Conservation (phyloP, 2,329 filamentous ascomycete species). For the Fusarium sp. region DNA sequence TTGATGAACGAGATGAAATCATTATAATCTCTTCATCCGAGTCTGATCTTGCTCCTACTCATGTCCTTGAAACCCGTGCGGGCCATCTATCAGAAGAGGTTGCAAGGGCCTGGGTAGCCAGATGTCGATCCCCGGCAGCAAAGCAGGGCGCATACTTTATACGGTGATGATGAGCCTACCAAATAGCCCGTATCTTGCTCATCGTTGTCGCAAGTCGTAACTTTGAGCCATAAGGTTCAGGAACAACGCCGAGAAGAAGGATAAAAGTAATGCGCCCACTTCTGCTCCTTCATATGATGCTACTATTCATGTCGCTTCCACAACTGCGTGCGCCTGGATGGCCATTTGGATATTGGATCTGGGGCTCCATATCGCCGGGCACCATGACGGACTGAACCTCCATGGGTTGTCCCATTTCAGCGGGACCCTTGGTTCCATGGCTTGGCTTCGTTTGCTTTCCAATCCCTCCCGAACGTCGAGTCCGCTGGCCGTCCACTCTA, state of each 20-base stretch:
- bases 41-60: conserved; percentile 22
- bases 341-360: conserved; percentile 19
- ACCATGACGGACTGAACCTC: conserved; percentile 30
- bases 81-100: conserved; percentile 38
- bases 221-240: conserved; percentile 23
- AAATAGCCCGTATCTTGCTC: conserved; percentile 27
- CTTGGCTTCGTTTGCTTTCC: conserved; percentile 34
- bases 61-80: conserved; percentile 32
- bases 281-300: background rate
- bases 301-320: conserved; percentile 12
- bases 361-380: conserved; percentile 26
- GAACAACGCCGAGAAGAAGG: conserved; percentile 20
- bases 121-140: conserved; percentile 40
- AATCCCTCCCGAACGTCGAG: conserved; percentile 37
- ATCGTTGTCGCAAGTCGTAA: conserved; percentile 38
- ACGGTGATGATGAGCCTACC: conserved; percentile 43
- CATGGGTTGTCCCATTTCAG: conserved; percentile 38
- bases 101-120: conserved; percentile 42
- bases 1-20: conserved; percentile 9
- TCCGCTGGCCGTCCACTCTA: conserved; percentile 32
- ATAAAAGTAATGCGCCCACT: conserved; percentile 32
- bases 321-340: background rate
- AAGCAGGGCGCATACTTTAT: conserved; percentile 44
- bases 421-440: conserved; percentile 33
- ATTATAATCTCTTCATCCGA: conserved; percentile 8